These are phyloP conservation scores for Fusarium longipes DNA, from an alignment of 2,329 filamentous ascomycete species.

Conservation along the genomic window DNA sequence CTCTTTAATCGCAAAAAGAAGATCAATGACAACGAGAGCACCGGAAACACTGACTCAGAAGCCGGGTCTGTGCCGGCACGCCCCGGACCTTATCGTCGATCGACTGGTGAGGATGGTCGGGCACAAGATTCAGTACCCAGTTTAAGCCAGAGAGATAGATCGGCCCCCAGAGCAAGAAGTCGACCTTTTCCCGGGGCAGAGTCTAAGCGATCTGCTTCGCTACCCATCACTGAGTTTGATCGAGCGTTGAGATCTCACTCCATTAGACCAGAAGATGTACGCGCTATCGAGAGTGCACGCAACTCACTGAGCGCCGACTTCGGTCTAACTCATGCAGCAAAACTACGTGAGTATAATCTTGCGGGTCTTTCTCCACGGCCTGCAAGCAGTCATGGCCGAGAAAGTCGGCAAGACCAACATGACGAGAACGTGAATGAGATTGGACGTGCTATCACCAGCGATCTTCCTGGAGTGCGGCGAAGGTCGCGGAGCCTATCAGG, in stretches of 20 bases:
- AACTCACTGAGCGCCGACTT: slow-evolving; percentile 64
- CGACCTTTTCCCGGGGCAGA: slow-evolving; percentile 52
- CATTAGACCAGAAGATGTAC: slow-evolving; percentile 65
- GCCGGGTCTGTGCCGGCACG: slow-evolving; percentile 39
- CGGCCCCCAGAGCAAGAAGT: slow-evolving; percentile 54
- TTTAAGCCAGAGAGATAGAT: slow-evolving; percentile 30
- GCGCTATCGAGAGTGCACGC: slow-evolving; percentile 64
- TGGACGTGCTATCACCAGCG: slow-evolving; percentile 71
- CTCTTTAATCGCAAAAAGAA: slow-evolving; percentile 70
- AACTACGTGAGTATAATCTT: slow-evolving; percentile 55
- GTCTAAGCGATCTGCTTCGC: slow-evolving; percentile 66
- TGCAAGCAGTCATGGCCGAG: slow-evolving; percentile 68
- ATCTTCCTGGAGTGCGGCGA: slow-evolving; percentile 61
- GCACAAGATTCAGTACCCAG: slow-evolving; percentile 29
- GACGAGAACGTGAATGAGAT: slow-evolving; percentile 65
- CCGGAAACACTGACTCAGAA: slow-evolving; percentile 42
- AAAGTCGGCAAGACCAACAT: slow-evolving; percentile 52
- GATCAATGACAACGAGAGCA: slow-evolving; percentile 36
- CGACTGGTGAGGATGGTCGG: slow-evolving; percentile 29
- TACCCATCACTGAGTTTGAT: slow-evolving; percentile 71
- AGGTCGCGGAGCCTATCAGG: slow-evolving; percentile 71
- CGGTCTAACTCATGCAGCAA: slow-evolving; percentile 50
- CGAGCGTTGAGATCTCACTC: slow-evolving; percentile 71
- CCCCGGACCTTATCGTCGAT: slow-evolving; percentile 41
- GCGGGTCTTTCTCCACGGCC: slow-evolving; percentile 70